Evolutionary conservation across 169 alveolate species (phyloP).

Genomic region (Eimeria tenella): DNA sequence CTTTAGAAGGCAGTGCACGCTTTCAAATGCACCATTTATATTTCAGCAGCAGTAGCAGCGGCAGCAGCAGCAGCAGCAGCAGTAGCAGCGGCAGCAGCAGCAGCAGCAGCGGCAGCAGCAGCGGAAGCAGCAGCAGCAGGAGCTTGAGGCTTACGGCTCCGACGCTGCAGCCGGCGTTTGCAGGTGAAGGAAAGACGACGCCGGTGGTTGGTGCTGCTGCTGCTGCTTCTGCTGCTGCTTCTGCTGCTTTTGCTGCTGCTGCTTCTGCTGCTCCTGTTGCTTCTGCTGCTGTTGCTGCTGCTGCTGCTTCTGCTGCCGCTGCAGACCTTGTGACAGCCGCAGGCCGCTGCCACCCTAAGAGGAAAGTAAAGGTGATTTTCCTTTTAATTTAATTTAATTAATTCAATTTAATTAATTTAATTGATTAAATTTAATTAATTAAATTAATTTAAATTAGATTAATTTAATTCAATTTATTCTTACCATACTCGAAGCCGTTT

Average conservation of each 20-base stretch:
- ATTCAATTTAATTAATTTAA: neutral
- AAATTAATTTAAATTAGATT: neutral
- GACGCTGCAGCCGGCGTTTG: neutral
- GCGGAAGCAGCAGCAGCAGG: too few species aligned
- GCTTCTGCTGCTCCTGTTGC: too few species aligned
- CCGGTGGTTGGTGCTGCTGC: neutral
- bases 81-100: too few species aligned
- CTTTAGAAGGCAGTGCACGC: too few species aligned
- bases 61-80: too few species aligned
- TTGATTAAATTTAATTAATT: neutral
- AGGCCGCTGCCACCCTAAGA: constrained; percentile 75
- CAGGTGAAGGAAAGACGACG: constrained; percentile 48
- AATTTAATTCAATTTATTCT: neutral
- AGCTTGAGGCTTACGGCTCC: constrained; percentile 13
- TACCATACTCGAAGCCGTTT: constrained; percentile 42
- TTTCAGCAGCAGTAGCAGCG: too few species aligned
- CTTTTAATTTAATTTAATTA: neutral
- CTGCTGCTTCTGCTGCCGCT: neutral
- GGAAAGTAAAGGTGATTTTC: too few species aligned
- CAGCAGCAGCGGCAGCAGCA: too few species aligned
- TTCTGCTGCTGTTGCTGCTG: neutral
- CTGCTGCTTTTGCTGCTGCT: too few species aligned
- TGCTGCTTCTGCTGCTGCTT: too few species aligned
- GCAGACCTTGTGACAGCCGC: constrained; percentile 28
- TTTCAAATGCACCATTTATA: too few species aligned